Evolutionary conservation across 164 flowering plant species (phyloP).

Genomic region (Akebia trifoliata): DNA sequence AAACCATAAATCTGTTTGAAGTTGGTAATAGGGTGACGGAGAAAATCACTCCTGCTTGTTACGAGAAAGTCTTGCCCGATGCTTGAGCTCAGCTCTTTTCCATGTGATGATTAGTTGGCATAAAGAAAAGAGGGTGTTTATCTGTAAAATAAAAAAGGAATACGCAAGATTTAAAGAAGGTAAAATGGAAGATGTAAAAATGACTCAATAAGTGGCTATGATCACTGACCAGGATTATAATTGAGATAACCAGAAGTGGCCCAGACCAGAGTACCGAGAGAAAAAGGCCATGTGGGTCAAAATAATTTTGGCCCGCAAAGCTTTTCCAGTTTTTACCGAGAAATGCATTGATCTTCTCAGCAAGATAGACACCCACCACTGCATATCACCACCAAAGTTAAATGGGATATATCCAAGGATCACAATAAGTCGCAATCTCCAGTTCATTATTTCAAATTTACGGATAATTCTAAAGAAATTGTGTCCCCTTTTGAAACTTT

Average conservation of each 20-base stretch:
- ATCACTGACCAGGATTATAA: conserved; percentile 71
- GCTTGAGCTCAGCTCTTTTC: conserved; percentile 87
- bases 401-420: conserved; percentile 6
- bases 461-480: neutral
- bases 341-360: conserved; percentile 62
- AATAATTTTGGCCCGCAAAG: conserved; percentile 84
- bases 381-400: conserved; percentile 16
- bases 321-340: conserved; percentile 69
- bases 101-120: conserved; percentile 70
- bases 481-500: neutral
- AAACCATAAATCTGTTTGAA: neutral
- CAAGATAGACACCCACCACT: conserved; percentile 90
- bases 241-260: conserved; percentile 70
- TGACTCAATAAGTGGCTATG: neutral
- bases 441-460: neutral
- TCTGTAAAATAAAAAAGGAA: conserved; percentile 36
- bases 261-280: conserved; percentile 94
- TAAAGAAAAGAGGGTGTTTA: conserved; percentile 67
- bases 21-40: no score
- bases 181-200: neutral
- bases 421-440: neutral
- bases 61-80: conserved; percentile 64
- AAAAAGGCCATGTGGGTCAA: conserved; percentile 72
- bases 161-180: neutral
- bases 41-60: conserved; percentile 50